Percentiles rank a stretch among this genome's conserved stretches.
Evolutionary conservation across 2,329 filamentous ascomycete genomes (phyloP).

Genomic region (Colletotrichum incanum): DNA sequence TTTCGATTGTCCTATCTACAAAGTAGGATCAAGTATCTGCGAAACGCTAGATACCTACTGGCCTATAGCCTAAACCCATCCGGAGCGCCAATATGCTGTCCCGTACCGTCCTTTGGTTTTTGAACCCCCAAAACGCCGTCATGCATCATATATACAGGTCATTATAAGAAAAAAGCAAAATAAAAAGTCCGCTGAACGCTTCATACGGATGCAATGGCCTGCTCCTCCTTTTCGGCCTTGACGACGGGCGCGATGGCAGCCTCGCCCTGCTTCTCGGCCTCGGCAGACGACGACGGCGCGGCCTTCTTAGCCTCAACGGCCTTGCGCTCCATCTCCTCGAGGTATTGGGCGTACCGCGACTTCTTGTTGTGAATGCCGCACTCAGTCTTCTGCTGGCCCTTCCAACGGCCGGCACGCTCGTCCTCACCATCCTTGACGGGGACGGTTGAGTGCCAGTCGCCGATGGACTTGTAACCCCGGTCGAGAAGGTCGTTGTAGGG

Average conservation of each 20-base stretch:
- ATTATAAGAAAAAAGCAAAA: constrained; percentile 23
- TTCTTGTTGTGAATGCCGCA: constrained; percentile 99
- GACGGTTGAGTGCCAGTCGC: constrained; percentile 97
- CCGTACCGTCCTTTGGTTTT: constrained; percentile 30
- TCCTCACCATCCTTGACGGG: constrained; percentile 94
- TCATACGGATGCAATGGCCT: constrained; percentile 26
- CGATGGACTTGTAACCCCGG: constrained; percentile 96
- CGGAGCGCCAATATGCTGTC: constrained; percentile 42
- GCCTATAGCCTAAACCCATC: constrained; percentile 24
- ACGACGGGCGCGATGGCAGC: constrained; percentile 42
- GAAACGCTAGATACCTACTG: constrained; percentile 16
- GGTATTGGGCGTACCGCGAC: constrained; percentile 90
- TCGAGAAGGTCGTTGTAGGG: constrained; percentile 95
- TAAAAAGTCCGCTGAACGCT: not conserved
- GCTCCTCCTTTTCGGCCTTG: constrained; percentile 43
- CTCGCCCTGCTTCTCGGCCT: constrained; percentile 44
- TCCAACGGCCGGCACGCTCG: constrained; percentile 96
- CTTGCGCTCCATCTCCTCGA: constrained; percentile 81
- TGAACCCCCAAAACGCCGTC: constrained; percentile 31
- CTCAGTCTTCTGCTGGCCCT: constrained; percentile 95
- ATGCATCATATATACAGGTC: constrained; percentile 43
- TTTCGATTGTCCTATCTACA: constrained; percentile 24
- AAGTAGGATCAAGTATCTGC: constrained; percentile 15
- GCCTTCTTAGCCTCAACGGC: constrained; percentile 64
- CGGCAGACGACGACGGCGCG: constrained; percentile 45